Evolutionary conservation across 805 yeast species (phyloP).

Genomic region (Brettanomyces nanus): DNA sequence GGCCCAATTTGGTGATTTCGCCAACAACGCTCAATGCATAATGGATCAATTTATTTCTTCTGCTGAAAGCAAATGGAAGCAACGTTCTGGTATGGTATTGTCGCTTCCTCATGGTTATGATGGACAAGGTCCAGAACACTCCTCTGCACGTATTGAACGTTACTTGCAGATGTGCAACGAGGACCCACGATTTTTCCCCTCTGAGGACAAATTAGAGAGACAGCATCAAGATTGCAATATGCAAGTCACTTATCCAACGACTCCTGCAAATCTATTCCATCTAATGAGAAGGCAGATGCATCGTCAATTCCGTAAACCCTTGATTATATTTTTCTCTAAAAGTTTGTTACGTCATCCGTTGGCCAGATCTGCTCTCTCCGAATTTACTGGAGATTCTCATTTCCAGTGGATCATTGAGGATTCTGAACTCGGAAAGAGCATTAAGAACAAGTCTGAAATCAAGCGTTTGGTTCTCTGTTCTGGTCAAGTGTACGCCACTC

Average conservation of each 20-base stretch:
- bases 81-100: conserved; percentile 92
- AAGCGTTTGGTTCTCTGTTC: conserved; percentile 77
- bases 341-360: conserved; percentile 93
- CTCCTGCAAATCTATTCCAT: conserved; percentile 96
- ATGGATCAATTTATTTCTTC: conserved; percentile 94
- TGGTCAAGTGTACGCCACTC: conserved; percentile 94
- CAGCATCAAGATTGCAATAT: conserved; percentile 98
- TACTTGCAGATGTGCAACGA: conserved; percentile 93
- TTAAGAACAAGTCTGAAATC: conserved; percentile 72
- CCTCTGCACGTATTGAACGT: conserved; percentile 95
- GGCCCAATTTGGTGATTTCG: conserved; percentile 99
- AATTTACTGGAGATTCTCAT: conserved; percentile 84
- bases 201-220: conserved; percentile 79
- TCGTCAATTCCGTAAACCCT: conserved; percentile 95
- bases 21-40: conserved; percentile 98
- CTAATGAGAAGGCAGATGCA: conserved; percentile 97
- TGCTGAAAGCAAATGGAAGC: conserved; percentile 98
- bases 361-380: conserved; percentile 77
- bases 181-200: conserved; percentile 91
- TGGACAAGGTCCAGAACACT: conserved; percentile 99
- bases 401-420: conserved; percentile 98
- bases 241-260: conserved; percentile 97
- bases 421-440: conserved; percentile 70
- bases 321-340: conserved; percentile 84
- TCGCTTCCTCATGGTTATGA: conserved; percentile 99